Conservation (phyloP, 169 alveolate species). For the Theileria annulata region DNA sequence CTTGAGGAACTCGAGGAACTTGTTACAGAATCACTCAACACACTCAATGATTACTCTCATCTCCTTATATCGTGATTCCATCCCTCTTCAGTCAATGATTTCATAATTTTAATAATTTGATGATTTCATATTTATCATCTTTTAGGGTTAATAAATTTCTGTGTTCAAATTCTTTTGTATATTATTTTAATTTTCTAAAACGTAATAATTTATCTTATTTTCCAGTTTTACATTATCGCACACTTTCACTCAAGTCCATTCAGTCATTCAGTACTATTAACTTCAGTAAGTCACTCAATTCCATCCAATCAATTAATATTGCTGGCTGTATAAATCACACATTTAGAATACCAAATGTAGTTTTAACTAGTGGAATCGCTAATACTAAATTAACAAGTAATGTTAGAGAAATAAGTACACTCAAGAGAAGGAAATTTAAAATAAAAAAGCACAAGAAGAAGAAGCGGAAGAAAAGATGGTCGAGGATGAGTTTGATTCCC, state of each 20-base stretch:
- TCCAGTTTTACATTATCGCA: neutral
- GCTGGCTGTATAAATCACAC: too few relatives aligned
- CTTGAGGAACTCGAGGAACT: neutral
- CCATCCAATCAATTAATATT: too few relatives aligned
- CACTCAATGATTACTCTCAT: neutral
- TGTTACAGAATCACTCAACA: neutral
- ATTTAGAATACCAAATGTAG: neutral
- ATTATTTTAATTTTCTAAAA: neutral
- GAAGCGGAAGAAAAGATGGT: constrained; percentile 74
- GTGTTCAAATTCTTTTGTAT: neutral
- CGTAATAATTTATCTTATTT: neutral
- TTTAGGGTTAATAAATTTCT: neutral
- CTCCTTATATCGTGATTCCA: too few relatives aligned
- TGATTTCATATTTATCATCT: too few relatives aligned
- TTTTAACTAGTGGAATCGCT: neutral
- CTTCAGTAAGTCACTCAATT: too few relatives aligned
- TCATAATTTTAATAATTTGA: too few relatives aligned
- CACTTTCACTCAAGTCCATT: neutral
- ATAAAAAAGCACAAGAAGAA: constrained; percentile 79
- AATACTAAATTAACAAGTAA: neutral
- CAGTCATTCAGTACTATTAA: too few relatives aligned
- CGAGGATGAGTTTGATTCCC: constrained; percentile 71
- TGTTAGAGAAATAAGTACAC: constrained; percentile 62
- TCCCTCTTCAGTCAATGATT: too few relatives aligned
- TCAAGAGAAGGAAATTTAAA: constrained; percentile 74